Base-by-base conservation (phyloP, 345 rosid species). In the Populus ilicifolia region DNA sequence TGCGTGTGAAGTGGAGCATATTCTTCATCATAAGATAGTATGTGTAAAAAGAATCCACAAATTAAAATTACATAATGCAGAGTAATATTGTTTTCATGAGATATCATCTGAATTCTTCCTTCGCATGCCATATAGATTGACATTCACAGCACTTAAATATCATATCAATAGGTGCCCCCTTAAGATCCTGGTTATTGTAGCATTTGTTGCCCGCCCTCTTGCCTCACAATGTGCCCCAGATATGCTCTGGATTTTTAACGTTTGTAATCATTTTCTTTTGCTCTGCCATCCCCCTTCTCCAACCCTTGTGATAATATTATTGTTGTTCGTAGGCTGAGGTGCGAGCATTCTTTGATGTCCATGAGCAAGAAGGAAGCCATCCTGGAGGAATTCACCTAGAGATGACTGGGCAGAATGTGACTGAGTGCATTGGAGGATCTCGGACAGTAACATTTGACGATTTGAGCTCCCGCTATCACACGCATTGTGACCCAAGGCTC, bases 361-460 rank as follows among this genome's bases (percentile, higher is more conserved):
- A 80, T 48, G 77, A 80, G 54, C 83, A 76, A 75, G 80, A 76
- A 76, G 80, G 83, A 46, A 80, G 83, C 77, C 77, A 81, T 43
- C 77, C 78, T 2, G 80, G 80, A 81, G 83, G 83, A 61, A 73
- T 81, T 44, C 83, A 81, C 52, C 56, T 77, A 12, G 80, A 81
- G 77, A 81, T 81, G 83, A 77, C 83, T 11, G 80, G 80, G 4
- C 80, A 81, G 63, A 81, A 81, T 44, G 83, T 81, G 74, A 77
- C 83, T 0, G 83, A 81, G 69, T 77, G 80, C 80, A 77, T 77
- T n/a, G 80, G 83, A 13, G 83, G 83, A 9, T 76, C 83, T 5
- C 76, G 77, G 23, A 68, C 80, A 41, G 80, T 81, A 5, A 81
- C 83, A 0, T 77, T 72, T 18, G 83, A 81, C 39, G 80, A 81